These are phyloP conservation scores for Aureobasidium subglaciale DNA, from an alignment of 2,329 filamentous ascomycete genomes.

Conservation along the genomic window DNA sequence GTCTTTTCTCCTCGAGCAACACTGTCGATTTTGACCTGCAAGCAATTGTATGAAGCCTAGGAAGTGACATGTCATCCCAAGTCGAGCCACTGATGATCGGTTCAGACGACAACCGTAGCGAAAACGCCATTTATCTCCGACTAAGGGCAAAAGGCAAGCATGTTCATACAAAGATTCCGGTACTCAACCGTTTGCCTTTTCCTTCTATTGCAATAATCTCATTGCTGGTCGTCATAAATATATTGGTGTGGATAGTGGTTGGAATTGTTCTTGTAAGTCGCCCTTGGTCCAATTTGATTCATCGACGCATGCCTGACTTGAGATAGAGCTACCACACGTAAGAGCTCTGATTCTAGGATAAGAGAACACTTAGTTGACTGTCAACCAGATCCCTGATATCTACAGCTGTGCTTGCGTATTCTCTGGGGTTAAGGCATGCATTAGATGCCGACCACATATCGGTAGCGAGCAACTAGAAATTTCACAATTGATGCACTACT, in stretches of 20 bases:
- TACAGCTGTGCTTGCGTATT: slow-evolving; percentile 78
- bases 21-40: neutral
- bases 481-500: neutral
- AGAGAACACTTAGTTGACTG: slow-evolving; percentile 11
- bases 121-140: slow-evolving; percentile 10
- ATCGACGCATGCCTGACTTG: neutral
- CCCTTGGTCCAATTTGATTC: neutral
- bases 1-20: neutral
- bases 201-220: slow-evolving; percentile 51
- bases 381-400: slow-evolving; percentile 55
- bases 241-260: slow-evolving; percentile 51
- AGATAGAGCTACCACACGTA: slow-evolving; percentile 13
- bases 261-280: slow-evolving; percentile 49
- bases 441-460: slow-evolving; percentile 92
- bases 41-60: neutral
- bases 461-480: slow-evolving; percentile 26
- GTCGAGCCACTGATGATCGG: neutral
- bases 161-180: slow-evolving; percentile 48
- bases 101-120: slow-evolving; percentile 1
- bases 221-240: slow-evolving; percentile 47
- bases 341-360: neutral
- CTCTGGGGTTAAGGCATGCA: slow-evolving; percentile 85
- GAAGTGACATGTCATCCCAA: neutral
- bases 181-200: slow-evolving; percentile 50
- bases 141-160: slow-evolving; percentile 32